These are phyloP conservation scores for Sambucus nigra DNA, from an alignment of 129 eudicot species.

Conservation along the genomic window DNA sequence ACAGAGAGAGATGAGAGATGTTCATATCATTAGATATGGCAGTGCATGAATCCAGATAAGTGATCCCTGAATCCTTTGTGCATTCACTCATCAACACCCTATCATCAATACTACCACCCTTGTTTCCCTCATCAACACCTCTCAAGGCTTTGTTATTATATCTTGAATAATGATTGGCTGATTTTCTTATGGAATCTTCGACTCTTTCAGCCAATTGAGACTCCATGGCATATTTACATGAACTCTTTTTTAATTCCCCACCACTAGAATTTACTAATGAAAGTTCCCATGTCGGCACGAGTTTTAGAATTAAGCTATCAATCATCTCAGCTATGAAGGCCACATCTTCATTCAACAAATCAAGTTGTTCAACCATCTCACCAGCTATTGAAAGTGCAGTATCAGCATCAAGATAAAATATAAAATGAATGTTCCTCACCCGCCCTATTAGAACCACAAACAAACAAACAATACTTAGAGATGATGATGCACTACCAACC, in stretches of 20 bases:
- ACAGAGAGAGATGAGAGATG: constrained; percentile 10
- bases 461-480: neutral
- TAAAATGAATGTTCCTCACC: constrained; percentile 38
- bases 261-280: constrained; percentile 17
- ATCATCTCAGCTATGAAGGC: constrained; percentile 52
- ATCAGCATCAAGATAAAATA: constrained; percentile 37
- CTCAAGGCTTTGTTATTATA: too few species aligned
- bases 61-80: constrained; percentile 11
- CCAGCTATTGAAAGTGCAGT: constrained; percentile 49
- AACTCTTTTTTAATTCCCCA: constrained; percentile 3
- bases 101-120: neutral
- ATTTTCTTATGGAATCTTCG: constrained; percentile 1
- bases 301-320: constrained; percentile 34
- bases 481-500: neutral
- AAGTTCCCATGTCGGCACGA: constrained; percentile 44
- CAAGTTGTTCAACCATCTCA: constrained; percentile 75
- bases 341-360: constrained; percentile 39
- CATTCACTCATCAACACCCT: constrained; percentile 5
- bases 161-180: neutral
- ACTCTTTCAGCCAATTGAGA: neutral
- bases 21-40: constrained; percentile 20
- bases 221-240: constrained; percentile 6
- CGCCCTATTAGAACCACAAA: constrained; percentile 32
- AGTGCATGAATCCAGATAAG: constrained; percentile 10
- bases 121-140: constrained; percentile 7